Conservation (phyloP, 2,329 filamentous ascomycete genomes). For the Aureobasidium leucospermi region DNA sequence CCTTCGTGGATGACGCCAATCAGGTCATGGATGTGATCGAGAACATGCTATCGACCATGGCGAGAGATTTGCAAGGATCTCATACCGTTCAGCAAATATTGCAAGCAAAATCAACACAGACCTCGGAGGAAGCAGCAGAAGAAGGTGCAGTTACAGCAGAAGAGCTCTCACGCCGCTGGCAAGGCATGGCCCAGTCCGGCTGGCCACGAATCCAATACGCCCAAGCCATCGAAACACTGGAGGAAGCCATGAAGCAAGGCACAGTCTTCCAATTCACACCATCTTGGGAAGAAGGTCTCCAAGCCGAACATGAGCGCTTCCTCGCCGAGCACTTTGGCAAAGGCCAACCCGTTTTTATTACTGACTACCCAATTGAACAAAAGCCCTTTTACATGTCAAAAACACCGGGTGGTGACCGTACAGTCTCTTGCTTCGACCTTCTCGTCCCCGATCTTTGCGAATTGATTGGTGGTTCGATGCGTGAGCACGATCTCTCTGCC, state of each 20-base stretch:
- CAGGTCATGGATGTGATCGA: conserved; percentile 75
- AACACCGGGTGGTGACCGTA: conserved; percentile 38
- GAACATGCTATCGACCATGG: conserved; percentile 59
- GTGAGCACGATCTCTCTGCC: conserved; percentile 67
- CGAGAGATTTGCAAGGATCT: conserved; percentile 28
- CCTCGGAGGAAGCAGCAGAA: conserved; percentile 26
- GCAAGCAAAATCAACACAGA: conserved; percentile 26
- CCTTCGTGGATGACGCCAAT: conserved; percentile 64
- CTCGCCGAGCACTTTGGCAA: conserved; percentile 62
- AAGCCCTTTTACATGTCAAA: conserved; percentile 90
- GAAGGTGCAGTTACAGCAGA: conserved; percentile 36
- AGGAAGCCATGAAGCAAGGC: conserved; percentile 37
- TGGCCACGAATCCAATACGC: conserved; percentile 85
- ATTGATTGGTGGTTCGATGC: conserved; percentile 80
- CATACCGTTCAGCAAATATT: conserved; percentile 37
- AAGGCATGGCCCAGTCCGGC: conserved; percentile 58
- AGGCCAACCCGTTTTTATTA: conserved; percentile 74
- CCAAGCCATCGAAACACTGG: conserved; percentile 64
- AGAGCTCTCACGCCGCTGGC: conserved; percentile 63
- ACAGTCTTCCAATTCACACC: conserved; percentile 60
- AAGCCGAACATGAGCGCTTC: conserved; percentile 88
- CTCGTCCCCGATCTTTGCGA: conserved; percentile 81
- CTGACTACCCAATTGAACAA: conserved; percentile 77
- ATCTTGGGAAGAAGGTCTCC: conserved; percentile 65
- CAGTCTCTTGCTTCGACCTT: conserved; percentile 86